Percentiles rank a stretch among this genome's conserved stretches.
These are phyloP conservation scores for Globisporangium nodosum DNA, from an alignment of 352 stramenopile genomes.

Conservation along the genomic window DNA sequence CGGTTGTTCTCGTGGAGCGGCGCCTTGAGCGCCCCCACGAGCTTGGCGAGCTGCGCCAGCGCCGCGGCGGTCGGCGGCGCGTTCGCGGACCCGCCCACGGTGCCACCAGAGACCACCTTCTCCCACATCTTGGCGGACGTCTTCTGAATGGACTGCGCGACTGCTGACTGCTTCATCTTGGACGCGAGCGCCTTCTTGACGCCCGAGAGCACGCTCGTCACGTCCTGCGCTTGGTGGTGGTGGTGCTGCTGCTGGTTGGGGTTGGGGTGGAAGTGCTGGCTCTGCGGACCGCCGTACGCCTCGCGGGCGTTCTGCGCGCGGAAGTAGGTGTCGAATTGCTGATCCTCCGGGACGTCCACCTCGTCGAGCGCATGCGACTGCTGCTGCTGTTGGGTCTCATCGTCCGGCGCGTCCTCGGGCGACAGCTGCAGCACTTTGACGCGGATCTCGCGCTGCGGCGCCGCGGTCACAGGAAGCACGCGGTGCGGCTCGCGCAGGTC, in stretches of 20 bases:
- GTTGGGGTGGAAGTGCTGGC: background rate
- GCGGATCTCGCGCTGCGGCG: slow-evolving; percentile 32
- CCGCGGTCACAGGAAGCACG: slow-evolving; percentile 26
- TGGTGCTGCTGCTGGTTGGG: slow-evolving; percentile 16
- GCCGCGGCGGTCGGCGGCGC: slow-evolving; percentile 50
- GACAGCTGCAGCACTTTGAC: slow-evolving; percentile 79
- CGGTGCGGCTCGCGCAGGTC: slow-evolving; percentile 54
- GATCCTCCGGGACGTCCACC: slow-evolving; percentile 64
- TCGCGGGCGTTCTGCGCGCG: slow-evolving; percentile 22
- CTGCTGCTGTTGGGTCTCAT: slow-evolving; percentile 8
- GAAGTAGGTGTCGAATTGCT: slow-evolving; percentile 64
- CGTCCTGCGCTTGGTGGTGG: slow-evolving; percentile 31
- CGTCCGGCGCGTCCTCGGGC: slow-evolving; percentile 4
- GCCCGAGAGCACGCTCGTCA: slow-evolving; percentile 52
- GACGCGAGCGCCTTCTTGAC: slow-evolving; percentile 78
- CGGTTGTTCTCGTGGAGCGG: slow-evolving; percentile 45
- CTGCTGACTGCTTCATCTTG: slow-evolving; percentile 70
- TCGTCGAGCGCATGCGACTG: slow-evolving; percentile 15
- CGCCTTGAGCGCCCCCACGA: slow-evolving; percentile 58
- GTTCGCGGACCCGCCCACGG: slow-evolving; percentile 14
- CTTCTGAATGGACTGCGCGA: slow-evolving; percentile 73
- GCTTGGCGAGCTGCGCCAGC: slow-evolving; percentile 61
- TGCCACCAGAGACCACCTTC: slow-evolving; percentile 39
- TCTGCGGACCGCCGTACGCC: background rate
- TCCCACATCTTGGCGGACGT: slow-evolving; percentile 69